Base-by-base conservation (phyloP, 768 basidiomycete genomes). In the Collybia mongolica region DNA sequence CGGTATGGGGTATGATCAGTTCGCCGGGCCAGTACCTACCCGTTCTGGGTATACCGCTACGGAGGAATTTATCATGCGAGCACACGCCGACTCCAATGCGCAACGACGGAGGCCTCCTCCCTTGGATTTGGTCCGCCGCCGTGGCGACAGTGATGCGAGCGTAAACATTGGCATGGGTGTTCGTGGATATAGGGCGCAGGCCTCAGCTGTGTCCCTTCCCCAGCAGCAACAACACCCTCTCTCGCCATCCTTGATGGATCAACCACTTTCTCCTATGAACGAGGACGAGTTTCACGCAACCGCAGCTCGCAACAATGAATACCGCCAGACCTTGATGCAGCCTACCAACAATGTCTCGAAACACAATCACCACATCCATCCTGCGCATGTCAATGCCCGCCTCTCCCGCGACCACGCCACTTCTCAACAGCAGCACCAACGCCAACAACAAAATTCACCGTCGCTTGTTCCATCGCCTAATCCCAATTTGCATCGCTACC, bases 21-120 rank as follows among this genome's bases (percentile, higher is more conserved):
- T 17, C 15, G 7, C 20, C 2, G 41, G 45, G 22, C 29, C 29
- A 44, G 51, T 29, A 35, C 73, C 73, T 36, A 70, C 75, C 5
- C 65, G 68, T 24, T 72, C 78, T 1, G 86, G 86, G 1, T 89
- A 82, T 54, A 89, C 87, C 0, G 72, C 84, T 1, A 72, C 86
- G 0, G 87, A 89, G 61, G 81, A 85, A 63, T 77, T 80, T 53
- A 81, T 88, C 44, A 76, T 89, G 60, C 83, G 82, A 65, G 53
- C 83, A 65, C 70, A 75, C 65, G 63, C 72, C 2, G 70, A 76
- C 51, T 44, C 43, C 20, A 14, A 53, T 6, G 53, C 52, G 6
- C 58, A 54, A 32, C 51, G 46, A 46, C 44, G 37, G 35, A 37
- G 50, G 20, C 72, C 71, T 23, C 61, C 65, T 5, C 71, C 72